Evolutionary conservation across 1,284 basidiomycete species (phyloP), one percentile per base, ranked within the genome.

Genomic region (Ustilago nuda): DNA sequence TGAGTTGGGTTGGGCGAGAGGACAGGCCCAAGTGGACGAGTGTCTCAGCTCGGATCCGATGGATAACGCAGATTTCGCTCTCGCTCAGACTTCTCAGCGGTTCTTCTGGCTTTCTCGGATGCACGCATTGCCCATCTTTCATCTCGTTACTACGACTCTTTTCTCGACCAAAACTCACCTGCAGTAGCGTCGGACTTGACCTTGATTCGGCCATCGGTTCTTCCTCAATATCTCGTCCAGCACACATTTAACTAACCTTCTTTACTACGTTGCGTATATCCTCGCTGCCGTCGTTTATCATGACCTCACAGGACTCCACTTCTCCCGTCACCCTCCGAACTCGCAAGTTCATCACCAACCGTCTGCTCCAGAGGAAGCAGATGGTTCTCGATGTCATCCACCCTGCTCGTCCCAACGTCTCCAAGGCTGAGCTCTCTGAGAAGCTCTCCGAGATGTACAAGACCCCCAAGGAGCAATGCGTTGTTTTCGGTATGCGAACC

Each of bases 331-430:
- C 97, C 82, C 90, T 99, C 87, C 94, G 97, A 86, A 98, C 97
- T 69, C 93, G 96, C 88, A 98, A 99, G 90, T 99, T 99, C 91
- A 94, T 98, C 88, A 98, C 95, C 86, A 99, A 99, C 92, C 94
- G 95, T 82, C 92, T 99, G 81, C 90, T 99, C 71, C 92, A 94
- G 86, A 93, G 97, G 85, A 89, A 88, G 86, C 89, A 90, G 80
- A 85, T 87, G 82, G 91, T 98, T 83, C 89, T 98, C 76, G 96
- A 98, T 85, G 91, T 99, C 86, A 92, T 98, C 83, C 97, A 99
- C 89, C 96, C 97, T 41, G 92, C 92, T 67, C 94, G 95, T 74
- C 88, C 97, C 78, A 99, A 97, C 88, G 93, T 99, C 86, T 93
- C 96, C 86, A 95, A 94, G 89, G 88, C 90, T 66, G 96, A 99